Evolutionary conservation across 805 yeast genomes (phyloP), one percentile per base, ranked within the genome.

Genomic region (Candida piceae): DNA sequence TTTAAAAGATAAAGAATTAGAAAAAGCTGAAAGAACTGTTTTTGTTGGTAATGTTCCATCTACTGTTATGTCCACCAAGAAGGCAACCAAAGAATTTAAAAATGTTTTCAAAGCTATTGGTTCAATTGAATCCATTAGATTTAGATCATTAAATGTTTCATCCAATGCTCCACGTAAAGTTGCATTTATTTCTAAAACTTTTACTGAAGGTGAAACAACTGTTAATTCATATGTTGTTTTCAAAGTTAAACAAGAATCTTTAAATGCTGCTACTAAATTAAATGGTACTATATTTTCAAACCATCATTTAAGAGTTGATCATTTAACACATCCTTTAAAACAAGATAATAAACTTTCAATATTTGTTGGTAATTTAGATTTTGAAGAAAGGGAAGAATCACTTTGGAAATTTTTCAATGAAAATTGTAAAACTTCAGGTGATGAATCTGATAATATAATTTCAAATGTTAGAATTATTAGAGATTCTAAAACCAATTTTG

Each of bases 301-400:
- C 33, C 79, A 79, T 57, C 98, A 93, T 60, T 52, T 93, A 31
- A 74, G 97, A 55, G 90, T 90, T 10, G 98, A 93, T 58, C 88
- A 88, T 40, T 84, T 89, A n/a, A 75, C 94, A 0, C 95, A 88
- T 58, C 97, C 98, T 16, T 69, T 87, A 12, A 77, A 80, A 44
- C 88, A 84, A 52, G 96, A 87, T 50, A 80, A 82, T 59, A 83
- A 80, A 55, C 73, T 88, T 40, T 80, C 90, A 16, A 76, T 93
- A 17, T 93, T 93, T 56, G 87, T 93, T 16, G 99, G 99, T 20
- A 90, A 93, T 60, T 67, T 93, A 44, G 95, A 87, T 55, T 93
- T 93, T 56, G 96, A 87, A 58, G 95, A 86, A 57, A 74, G 74
- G 41, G 99, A 93, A 61, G 98, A 93, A 58, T 71, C 78, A 23